Evolutionary conservation across 2,329 filamentous ascomycete species (phyloP), one percentile per base, ranked within the genome.

Genomic region (Arthrobotrys sphaeroides): DNA sequence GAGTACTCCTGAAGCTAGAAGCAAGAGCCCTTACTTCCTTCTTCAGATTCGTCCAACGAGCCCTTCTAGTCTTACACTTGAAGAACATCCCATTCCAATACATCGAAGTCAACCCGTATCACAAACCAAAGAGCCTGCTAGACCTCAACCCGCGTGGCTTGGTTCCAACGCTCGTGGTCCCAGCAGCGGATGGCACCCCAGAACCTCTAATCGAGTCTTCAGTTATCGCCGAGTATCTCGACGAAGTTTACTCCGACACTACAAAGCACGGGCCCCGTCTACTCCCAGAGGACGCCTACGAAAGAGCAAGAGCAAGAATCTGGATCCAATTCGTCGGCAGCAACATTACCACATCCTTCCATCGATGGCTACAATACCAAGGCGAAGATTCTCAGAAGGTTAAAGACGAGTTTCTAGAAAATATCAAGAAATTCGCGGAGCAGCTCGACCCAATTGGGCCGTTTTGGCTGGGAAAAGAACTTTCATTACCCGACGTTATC

Each of bases 31-130:
- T 20, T 12, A 13, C 3, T n/a, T 38, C n/a, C n/a, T 79, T 22
- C 78, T n/a, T 78, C 40, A 55, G 33, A 43, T 60, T 28, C n/a
- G 33, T 42, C n/a, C 36, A 45, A 49, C 57, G 65, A 47, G 65
- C 26, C 20, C 40, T 62, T 5, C 45, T 72, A 0, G 59, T 70
- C 6, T 28, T 70, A n/a, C 53, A 67, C 18, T 42, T 57, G 13
- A 67, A 68, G 42, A 64, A 62, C 5, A 74, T 62, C 9, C 57
- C 43, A 13, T 90, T 94, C 81, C 89, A 93, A 83, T 92, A 92
- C 81, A 85, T 91, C 77, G 90, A 92, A 84, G 89, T 93, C 73
- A 93, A 93, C 81, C 91, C 91, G 0, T 93, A 93, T 84, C 84
- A 89, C 81, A 94, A 94, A 80, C 88, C 88, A 0, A 82, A 87